phyloP scores from a whole-genome alignment of 495 filamentous ascomycete genomes.

The Aspergillus conjunctus region DNA sequence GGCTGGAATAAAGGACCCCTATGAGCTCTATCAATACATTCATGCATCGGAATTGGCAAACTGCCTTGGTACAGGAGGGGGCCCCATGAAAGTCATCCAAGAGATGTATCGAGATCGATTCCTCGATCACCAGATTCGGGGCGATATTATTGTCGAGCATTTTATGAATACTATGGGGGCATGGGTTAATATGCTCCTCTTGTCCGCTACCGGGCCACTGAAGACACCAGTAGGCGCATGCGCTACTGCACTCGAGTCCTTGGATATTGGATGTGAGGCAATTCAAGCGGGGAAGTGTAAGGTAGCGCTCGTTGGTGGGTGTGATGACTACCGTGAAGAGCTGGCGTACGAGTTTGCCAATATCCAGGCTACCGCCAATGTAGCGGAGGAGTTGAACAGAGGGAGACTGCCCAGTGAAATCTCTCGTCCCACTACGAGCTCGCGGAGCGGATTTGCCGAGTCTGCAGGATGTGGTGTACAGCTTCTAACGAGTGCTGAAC shows the following conservation, averaged over 20 bases:
- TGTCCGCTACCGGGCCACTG: constrained; percentile 96
- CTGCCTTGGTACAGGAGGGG: constrained; percentile 95
- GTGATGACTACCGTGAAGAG: constrained; percentile 98
- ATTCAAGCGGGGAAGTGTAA: constrained; percentile 95
- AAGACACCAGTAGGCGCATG: constrained; percentile 98
- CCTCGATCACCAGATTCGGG: constrained; percentile 92
- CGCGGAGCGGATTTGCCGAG: constrained; percentile 97
- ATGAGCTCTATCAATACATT: constrained; percentile 99
- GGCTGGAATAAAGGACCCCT: constrained; percentile 95
- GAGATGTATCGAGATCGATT: constrained; percentile 98
- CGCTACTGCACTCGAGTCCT: constrained; percentile 93
- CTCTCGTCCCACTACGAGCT: constrained; percentile 95
- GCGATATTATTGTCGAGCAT: constrained; percentile 97
- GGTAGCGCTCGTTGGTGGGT: constrained; percentile 94
- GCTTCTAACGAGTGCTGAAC: constrained; percentile 91
- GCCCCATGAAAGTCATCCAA: constrained; percentile 73
- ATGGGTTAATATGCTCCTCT: constrained; percentile 98
- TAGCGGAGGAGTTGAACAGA: constrained; percentile 89
- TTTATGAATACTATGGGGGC: constrained; percentile 99
- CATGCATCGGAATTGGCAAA: constrained; percentile 97
- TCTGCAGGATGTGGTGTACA: constrained; percentile 97
- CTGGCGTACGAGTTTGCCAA: constrained; percentile 99
- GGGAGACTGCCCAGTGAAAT: constrained; percentile 94
- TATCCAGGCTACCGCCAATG: constrained; percentile 98
- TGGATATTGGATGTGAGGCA: constrained; percentile 96